Base-by-base conservation (phyloP, 176 grass and related monocot genomes). In the Oryza nivara region DNA sequence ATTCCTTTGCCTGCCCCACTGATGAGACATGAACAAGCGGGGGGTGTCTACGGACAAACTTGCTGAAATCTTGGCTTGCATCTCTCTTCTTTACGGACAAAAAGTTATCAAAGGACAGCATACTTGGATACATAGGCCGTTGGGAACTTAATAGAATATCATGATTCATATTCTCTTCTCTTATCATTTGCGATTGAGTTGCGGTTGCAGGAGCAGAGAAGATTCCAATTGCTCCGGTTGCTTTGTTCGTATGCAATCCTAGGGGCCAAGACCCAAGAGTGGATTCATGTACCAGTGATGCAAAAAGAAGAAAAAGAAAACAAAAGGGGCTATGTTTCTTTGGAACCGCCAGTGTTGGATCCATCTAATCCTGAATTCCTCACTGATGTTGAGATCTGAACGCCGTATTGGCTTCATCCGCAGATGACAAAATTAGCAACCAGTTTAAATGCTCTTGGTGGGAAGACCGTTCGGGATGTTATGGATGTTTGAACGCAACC, bases 221-320 rank as follows among this genome's bases (percentile, higher is more conserved):
- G 88, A 89, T 85, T 81, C 83, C 43, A 72, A 38, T 44, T 4
- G 17, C 34, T 83, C 25, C 25, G 64, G 52, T 11, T 65, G 36
- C 67, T 80, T 64, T 51, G 77, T 89, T 76, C 13, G 14, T 19
- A 65, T 66, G 65, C 43, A 25, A 70, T 70, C 69, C 76, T 51
- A 75, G 70, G 70, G 65, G 82, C 65, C 82, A 85, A 65, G 71
- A 72, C 77, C 51, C 88, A 80, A 70, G 77, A 67, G 51, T 44
- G 77, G 77, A 76, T 22, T 74, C 38, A 61, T 36, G 47, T 68
- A 23, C 19, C 58, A 9, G n/a, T 23, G 58, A 63, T 23, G 2
- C 19, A 23, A 23, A 63, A 11, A 11, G 23, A 54, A 54, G 1
- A 7, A 63, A 63, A 63, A 9, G n/a, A 9, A 56, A 61, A 22